Evolutionary conservation across 345 rosid species (phyloP).

Genomic region (Noccaea caerulescens): DNA sequence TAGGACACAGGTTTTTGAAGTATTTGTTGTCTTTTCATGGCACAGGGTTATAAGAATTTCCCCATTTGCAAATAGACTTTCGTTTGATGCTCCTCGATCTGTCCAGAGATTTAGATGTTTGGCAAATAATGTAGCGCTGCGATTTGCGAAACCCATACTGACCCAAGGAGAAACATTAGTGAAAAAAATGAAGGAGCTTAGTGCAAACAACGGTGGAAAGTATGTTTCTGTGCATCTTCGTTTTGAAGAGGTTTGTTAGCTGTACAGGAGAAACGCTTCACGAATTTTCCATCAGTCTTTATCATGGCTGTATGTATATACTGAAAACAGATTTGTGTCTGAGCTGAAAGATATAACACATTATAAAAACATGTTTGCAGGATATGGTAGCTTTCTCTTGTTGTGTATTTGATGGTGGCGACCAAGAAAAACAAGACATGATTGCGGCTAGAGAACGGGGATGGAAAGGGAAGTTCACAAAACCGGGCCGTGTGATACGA

Average conservation of each 20-base stretch:
- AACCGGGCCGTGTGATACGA: constrained; percentile 90
- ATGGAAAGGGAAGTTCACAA: constrained; percentile 97
- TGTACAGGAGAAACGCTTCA: constrained; percentile 21
- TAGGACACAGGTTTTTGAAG: constrained; percentile 6
- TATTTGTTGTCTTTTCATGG: constrained; percentile 28
- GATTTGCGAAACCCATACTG: constrained; percentile 75
- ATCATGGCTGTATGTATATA: constrained; percentile 8
- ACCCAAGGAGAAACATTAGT: constrained; percentile 77
- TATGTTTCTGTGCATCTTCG: constrained; percentile 96
- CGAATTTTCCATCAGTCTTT: constrained; percentile 9
- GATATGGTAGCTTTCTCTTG: constrained; percentile 99
- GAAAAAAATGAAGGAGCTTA: constrained; percentile 88
- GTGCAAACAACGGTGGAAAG: constrained; percentile 74
- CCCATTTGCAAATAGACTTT: constrained; percentile 96
- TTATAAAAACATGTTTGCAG: constrained; percentile 48
- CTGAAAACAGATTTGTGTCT: constrained; percentile 11
- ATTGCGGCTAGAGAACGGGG: constrained; percentile 89
- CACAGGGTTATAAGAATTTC: constrained; percentile 92
- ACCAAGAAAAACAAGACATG: constrained; percentile 84
- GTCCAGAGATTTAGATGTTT: constrained; percentile 90
- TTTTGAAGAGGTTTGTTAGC: constrained; percentile 87
- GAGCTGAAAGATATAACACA: constrained; percentile 20
- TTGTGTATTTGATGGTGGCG: constrained; percentile 95
- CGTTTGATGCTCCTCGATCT: constrained; percentile 88
- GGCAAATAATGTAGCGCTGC: constrained; percentile 87